phyloP scores from a whole-genome alignment of 345 rosid genomes.

The Camelina neglecta region DNA sequence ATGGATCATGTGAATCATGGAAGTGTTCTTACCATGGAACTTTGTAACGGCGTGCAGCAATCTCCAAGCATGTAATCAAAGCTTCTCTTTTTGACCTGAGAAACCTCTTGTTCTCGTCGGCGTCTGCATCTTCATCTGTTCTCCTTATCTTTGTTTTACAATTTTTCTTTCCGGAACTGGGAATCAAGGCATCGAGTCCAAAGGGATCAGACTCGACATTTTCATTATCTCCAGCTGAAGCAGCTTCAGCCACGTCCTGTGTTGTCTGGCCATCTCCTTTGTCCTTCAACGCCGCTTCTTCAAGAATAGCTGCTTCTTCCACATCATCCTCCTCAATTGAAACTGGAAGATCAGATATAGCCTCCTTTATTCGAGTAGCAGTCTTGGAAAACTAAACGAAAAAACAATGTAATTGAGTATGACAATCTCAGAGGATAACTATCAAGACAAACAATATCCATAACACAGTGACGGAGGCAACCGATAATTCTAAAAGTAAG shows the following conservation, averaged over 20 bases:
- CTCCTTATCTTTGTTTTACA: slow-evolving; percentile 62
- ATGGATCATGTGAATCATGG: neutral
- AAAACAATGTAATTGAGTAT: neutral
- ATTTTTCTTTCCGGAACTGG: slow-evolving; percentile 61
- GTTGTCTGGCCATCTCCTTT: slow-evolving; percentile 45
- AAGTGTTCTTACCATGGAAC: slow-evolving; percentile 65
- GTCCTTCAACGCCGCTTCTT: slow-evolving; percentile 48
- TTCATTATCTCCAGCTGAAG: slow-evolving; percentile 47
- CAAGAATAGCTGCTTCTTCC: slow-evolving; percentile 76
- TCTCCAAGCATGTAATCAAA: slow-evolving; percentile 80
- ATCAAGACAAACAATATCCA: slow-evolving; percentile 27
- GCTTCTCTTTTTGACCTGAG: slow-evolving; percentile 85
- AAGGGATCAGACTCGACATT: slow-evolving; percentile 80
- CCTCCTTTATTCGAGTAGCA: slow-evolving; percentile 67
- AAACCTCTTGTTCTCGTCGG: slow-evolving; percentile 61
- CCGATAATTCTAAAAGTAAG: neutral
- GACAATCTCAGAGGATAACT: slow-evolving; percentile 20
- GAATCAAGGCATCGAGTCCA: slow-evolving; percentile 83
- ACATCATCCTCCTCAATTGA: slow-evolving; percentile 75
- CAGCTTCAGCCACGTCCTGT: slow-evolving; percentile 42
- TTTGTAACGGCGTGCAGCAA: slow-evolving; percentile 90
- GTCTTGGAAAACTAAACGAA: slow-evolving; percentile 76
- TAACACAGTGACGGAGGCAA: slow-evolving; percentile 12
- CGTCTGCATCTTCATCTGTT: slow-evolving; percentile 56
- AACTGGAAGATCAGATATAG: slow-evolving; percentile 68